These are phyloP conservation scores for Aspergillus felis DNA, from an alignment of 2,329 filamentous ascomycete genomes.

Conservation along the genomic window DNA sequence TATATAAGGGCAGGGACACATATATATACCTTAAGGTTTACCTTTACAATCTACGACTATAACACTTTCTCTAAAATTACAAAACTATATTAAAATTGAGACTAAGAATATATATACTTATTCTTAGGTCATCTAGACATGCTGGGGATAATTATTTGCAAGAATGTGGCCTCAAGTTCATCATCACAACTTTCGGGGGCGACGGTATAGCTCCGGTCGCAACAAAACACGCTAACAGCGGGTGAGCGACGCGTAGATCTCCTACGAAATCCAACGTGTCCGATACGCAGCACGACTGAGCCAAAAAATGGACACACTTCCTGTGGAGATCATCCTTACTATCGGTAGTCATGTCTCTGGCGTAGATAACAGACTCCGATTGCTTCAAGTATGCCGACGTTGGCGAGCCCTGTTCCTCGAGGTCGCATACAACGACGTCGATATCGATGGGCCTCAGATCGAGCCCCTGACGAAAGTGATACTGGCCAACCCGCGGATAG, in stretches of 20 bases:
- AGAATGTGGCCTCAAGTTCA: no score
- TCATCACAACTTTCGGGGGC: no score
- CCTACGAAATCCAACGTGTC: background rate
- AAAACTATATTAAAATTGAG: no score
- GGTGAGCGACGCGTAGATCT: background rate
- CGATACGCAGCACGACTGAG: background rate
- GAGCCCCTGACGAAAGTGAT: background rate
- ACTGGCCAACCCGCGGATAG: background rate
- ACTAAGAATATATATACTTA: no score
- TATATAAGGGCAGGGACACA: no score
- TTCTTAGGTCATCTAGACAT: no score
- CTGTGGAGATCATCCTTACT: constrained; percentile 1
- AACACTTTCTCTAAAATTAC: no score
- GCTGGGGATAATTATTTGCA: no score
- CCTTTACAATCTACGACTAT: no score
- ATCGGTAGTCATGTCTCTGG: background rate
- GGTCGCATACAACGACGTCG: background rate
- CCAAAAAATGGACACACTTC: background rate
- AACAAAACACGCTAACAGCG: no score
- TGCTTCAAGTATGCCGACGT: constrained; percentile 4
- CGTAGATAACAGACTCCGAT: background rate
- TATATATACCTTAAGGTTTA: no score
- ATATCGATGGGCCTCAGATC: background rate
- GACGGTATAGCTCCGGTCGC: no score
- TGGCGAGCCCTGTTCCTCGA: constrained; percentile 1